Evolutionary conservation across 2,329 filamentous ascomycete genomes (phyloP).

Genomic region (Aspergillus aculeatinus): DNA sequence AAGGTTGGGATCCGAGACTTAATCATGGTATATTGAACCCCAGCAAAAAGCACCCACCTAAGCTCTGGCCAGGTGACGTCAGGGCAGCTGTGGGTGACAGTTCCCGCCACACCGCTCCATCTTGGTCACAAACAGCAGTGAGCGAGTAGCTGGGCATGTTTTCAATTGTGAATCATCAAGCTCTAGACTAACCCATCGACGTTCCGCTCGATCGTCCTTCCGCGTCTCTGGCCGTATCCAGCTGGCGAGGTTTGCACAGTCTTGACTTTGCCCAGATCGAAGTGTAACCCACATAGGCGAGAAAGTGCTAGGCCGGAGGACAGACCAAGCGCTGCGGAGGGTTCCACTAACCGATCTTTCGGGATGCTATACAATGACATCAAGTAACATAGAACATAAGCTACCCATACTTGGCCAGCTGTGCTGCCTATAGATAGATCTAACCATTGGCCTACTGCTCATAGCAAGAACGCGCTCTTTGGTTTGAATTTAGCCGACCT

Average conservation of each 20-base stretch:
- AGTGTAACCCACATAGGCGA: background rate
- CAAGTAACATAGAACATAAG: background rate
- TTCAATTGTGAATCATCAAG: background rate
- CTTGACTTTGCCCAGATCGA: background rate
- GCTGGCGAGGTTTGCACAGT: background rate
- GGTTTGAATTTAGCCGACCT: background rate
- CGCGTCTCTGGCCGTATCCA: background rate
- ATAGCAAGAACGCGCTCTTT: background rate
- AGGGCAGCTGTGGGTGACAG: conserved; percentile 4
- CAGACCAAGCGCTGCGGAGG: background rate
- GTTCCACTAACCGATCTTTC: background rate
- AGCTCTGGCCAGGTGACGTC: conserved; percentile 24
- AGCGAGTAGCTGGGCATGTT: background rate
- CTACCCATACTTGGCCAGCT: background rate
- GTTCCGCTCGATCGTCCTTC: background rate
- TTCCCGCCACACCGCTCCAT: conserved; percentile 20
- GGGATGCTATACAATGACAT: background rate
- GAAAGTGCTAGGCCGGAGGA: background rate
- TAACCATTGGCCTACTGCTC: background rate
- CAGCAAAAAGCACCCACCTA: background rate
- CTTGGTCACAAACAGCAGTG: background rate
- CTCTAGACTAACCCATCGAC: background rate
- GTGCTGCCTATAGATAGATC: background rate
- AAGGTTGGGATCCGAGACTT: background rate
- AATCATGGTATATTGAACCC: background rate